These are phyloP conservation scores for Mycena venus DNA, from an alignment of 768 basidiomycete species.

Conservation along the genomic window DNA sequence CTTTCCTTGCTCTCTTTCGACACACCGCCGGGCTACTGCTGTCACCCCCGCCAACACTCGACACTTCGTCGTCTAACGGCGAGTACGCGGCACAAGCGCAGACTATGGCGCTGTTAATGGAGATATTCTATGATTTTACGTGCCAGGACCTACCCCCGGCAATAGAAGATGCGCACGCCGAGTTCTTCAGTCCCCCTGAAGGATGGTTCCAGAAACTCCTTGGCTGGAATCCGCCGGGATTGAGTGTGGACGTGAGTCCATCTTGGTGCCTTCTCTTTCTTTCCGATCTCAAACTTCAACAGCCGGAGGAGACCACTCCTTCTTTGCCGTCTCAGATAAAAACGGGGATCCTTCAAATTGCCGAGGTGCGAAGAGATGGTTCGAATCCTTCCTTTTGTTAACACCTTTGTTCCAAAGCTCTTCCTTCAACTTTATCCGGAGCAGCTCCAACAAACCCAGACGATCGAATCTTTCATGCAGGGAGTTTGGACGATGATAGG, in stretches of 20 bases:
- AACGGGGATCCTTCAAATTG: constrained; percentile 90
- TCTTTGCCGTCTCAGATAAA: constrained; percentile 93
- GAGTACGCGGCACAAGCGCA: constrained; percentile 73
- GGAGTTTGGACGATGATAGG: constrained; percentile 93
- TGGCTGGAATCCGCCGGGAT: constrained; percentile 79
- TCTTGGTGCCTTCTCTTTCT: background rate
- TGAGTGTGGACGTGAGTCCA: constrained; percentile 77
- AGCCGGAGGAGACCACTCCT: constrained; percentile 87
- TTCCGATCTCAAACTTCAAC: constrained; percentile 8
- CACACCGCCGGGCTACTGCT: constrained; percentile 71
- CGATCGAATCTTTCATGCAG: constrained; percentile 83
- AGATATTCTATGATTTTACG: constrained; percentile 94
- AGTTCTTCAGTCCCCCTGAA: constrained; percentile 80
- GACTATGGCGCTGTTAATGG: constrained; percentile 81
- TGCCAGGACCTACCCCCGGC: constrained; percentile 96
- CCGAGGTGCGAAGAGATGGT: constrained; percentile 70
- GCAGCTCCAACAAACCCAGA: constrained; percentile 71
- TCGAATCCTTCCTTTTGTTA: background rate
- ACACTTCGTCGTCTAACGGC: constrained; percentile 50
- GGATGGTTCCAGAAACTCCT: constrained; percentile 89
- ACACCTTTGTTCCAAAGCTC: constrained; percentile 63
- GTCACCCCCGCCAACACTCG: constrained; percentile 50
- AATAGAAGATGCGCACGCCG: constrained; percentile 88
- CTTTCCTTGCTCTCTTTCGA: constrained; percentile 88
- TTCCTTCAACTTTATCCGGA: constrained; percentile 89